These are phyloP conservation scores for Yamadazyma membranifaciens DNA, from an alignment of 1,139 yeast genomes.

Conservation along the genomic window DNA sequence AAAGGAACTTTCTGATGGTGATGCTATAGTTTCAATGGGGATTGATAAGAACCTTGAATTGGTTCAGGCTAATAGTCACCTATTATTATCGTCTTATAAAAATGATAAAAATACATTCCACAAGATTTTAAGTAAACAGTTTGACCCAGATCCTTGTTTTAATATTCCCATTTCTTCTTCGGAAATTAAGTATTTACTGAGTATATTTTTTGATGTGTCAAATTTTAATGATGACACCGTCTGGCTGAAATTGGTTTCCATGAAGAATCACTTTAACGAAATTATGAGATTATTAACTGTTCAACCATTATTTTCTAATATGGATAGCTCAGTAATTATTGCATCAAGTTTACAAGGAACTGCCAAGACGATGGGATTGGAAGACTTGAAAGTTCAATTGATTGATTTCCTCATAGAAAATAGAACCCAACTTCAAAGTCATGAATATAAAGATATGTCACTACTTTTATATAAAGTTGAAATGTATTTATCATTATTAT, in stretches of 20 bases:
- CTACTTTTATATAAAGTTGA: constrained; percentile 1
- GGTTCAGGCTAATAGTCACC: constrained; percentile 5
- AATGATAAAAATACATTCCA: not conserved
- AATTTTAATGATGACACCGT: not conserved
- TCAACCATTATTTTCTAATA: not conserved
- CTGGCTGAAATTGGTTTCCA: constrained; percentile 1
- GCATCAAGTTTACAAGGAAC: not conserved
- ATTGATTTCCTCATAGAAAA: not conserved
- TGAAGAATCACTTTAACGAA: not conserved
- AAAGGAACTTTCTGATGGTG: constrained; percentile 7
- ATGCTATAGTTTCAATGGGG: constrained; percentile 6
- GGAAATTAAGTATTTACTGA: constrained; percentile 3
- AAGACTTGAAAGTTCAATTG: not conserved
- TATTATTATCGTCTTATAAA: constrained; percentile 2
- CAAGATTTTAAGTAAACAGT: not conserved
- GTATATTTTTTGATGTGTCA: not conserved
- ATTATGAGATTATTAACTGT: not conserved
- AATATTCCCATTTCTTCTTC: not conserved
- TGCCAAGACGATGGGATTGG: not conserved
- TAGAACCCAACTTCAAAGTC: not conserved
- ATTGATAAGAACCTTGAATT: constrained; percentile 5
- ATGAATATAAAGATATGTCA: constrained; percentile 5
- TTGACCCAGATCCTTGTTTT: not conserved
- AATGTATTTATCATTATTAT: not conserved
- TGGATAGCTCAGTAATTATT: constrained; percentile 1